Evolutionary conservation across 2,329 filamentous ascomycete species (phyloP).

Genomic region (Raffaelea deltoideospora): DNA sequence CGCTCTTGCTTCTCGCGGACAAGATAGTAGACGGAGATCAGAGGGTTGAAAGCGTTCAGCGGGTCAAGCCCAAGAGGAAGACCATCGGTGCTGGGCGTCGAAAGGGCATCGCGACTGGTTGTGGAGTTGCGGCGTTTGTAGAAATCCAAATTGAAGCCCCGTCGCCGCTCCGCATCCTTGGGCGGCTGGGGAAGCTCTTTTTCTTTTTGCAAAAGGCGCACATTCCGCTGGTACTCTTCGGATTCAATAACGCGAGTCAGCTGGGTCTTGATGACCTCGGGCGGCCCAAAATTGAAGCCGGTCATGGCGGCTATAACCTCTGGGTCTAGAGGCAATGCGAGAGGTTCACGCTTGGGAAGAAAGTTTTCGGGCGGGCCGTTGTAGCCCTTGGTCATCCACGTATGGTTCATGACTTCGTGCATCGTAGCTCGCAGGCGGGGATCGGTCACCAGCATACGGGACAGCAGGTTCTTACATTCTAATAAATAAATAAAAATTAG

Average conservation of each 20-base stretch:
- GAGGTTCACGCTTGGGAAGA: slow-evolving; percentile 65
- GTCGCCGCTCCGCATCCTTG: slow-evolving; percentile 63
- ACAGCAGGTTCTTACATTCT: slow-evolving; percentile 92
- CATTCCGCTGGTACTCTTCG: slow-evolving; percentile 79
- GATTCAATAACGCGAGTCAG: slow-evolving; percentile 79
- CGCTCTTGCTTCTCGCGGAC: slow-evolving; percentile 89
- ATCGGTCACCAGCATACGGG: slow-evolving; percentile 90
- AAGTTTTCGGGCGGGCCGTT: slow-evolving; percentile 77
- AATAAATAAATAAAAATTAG: slow-evolving; percentile 1
- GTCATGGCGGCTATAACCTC: slow-evolving; percentile 88
- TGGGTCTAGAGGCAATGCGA: slow-evolving; percentile 70
- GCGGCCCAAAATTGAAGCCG: slow-evolving; percentile 88
- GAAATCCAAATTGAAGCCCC: slow-evolving; percentile 85
- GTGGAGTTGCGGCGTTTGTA: slow-evolving; percentile 89
- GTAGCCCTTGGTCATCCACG: slow-evolving; percentile 93
- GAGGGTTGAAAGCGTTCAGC: slow-evolving; percentile 80
- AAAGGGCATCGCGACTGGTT: slow-evolving; percentile 75
- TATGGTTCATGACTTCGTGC: slow-evolving; percentile 83
- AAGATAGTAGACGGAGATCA: slow-evolving; percentile 88
- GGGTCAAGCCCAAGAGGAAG: slow-evolving; percentile 73
- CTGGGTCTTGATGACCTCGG: slow-evolving; percentile 69
- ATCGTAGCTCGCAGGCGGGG: slow-evolving; percentile 75
- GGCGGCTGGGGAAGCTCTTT: slow-evolving; percentile 40
- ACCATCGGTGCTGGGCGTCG: slow-evolving; percentile 70
- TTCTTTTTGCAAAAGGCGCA: slow-evolving; percentile 56